phyloP scores from a whole-genome alignment of 139 green algal genomes.

The Eudorina sp. region DNA sequence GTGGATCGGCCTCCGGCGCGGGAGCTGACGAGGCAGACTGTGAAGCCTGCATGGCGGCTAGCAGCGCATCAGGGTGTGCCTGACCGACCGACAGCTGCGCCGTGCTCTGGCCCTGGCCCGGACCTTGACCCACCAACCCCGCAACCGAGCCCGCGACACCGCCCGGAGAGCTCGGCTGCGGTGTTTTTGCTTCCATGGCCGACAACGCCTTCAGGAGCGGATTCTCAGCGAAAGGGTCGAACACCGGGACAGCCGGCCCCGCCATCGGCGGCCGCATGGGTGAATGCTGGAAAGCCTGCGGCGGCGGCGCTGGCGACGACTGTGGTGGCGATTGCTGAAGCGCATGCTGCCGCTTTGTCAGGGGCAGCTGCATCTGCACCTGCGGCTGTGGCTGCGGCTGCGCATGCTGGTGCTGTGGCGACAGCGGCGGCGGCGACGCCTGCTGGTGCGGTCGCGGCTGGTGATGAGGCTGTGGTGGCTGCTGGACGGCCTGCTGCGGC shows the following conservation, averaged over 20 bases:
- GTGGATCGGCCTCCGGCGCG: slow-evolving; percentile 31
- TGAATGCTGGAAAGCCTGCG: slow-evolving; percentile 8
- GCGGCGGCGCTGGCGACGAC: too few relatives aligned
- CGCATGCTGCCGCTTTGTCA: too few relatives aligned
- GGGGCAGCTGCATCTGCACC: background rate
- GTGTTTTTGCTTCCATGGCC: slow-evolving; percentile 21
- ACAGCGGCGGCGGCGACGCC: background rate
- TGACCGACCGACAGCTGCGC: background rate
- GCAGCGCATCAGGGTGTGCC: background rate
- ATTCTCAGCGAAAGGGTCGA: slow-evolving; percentile 61
- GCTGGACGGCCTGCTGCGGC: background rate
- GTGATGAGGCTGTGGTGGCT: slow-evolving; percentile 7
- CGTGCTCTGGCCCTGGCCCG: background rate
- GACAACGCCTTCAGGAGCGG: slow-evolving; percentile 53
- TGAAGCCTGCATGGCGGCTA: background rate
- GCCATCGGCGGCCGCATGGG: background rate
- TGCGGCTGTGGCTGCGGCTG: background rate
- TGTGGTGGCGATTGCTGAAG: too few relatives aligned
- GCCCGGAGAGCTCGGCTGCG: background rate
- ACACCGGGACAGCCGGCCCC: background rate
- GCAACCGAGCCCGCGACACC: background rate
- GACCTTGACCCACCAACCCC: too few relatives aligned
- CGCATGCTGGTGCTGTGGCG: slow-evolving; percentile 5
- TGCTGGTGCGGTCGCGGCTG: slow-evolving; percentile 7
- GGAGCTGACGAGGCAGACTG: background rate